Base-by-base conservation (phyloP, 179 eudicot genomes). In the Spinacia oleracea region DNA sequence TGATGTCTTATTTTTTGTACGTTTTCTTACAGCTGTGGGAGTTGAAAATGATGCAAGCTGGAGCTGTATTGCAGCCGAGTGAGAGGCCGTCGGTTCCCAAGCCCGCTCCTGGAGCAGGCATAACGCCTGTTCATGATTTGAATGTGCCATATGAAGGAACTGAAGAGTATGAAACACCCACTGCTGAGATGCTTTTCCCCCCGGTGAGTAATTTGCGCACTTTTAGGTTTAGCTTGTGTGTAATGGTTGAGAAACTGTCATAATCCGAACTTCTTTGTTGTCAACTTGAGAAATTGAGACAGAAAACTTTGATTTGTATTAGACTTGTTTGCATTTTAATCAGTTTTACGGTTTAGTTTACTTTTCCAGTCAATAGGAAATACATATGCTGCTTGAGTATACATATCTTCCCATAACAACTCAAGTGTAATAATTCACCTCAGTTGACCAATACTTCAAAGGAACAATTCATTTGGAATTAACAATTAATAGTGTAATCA, bases 121-220 rank as follows among this genome's bases (percentile, higher is more conserved):
- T 86, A 3, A 83, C 91, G 20, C 88, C 94, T 46, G 96, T 96
- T 77, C 99, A 93, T 82, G 99, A 96, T 89, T 91, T 96, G 59
- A 96, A 96, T 86, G 98, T 96, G 18, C 98, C 99, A 0, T 96
- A 96, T 81, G 98, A 95, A 81, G 98, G 98, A 46, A 77, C 88
- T 69, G 97, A 95, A 81, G 98, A 95, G 92, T 95, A 88, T 62
- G 98, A 93, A 76, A 96, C 99, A 73, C 99, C 99, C 29, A 96
- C 99, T 48, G 96, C 98, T 72, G 99, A 96, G 80, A 80, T 96
- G 84, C 96, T 96, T 55, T 96, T 93, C 75, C 94, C 99, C 40
- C 99, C 99, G 21, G 99, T 96, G 71, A 88, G 93, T 78, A 58
- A 56, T 82, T 74, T 29, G 25, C 7, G 68, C 62, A 34, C 25